Conservation (phyloP, 768 basidiomycete species). For the Mycena albidolilacea region DNA sequence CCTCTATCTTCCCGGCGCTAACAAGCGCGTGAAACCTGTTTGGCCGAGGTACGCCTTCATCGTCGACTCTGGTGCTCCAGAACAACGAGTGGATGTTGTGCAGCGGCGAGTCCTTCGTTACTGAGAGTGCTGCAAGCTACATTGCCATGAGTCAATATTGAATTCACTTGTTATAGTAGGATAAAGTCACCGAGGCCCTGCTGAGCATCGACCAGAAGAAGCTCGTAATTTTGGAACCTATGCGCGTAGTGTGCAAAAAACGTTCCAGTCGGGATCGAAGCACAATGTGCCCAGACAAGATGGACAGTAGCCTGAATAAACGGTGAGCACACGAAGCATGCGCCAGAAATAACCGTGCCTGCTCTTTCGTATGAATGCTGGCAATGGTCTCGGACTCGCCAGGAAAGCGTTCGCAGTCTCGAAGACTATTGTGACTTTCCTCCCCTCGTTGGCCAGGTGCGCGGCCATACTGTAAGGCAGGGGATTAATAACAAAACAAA, state of each 20-base stretch:
- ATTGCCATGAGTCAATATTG: constrained; percentile 1
- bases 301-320: constrained; percentile 57
- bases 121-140: constrained; percentile 43
- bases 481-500: not conserved
- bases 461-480: constrained; percentile 56
- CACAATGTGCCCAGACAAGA: constrained; percentile 64
- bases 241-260: constrained; percentile 72
- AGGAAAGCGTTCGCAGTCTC: constrained; percentile 66
- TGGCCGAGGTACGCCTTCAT: constrained; percentile 57
- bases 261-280: constrained; percentile 70
- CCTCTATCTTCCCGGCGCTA: constrained; percentile 53
- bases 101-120: constrained; percentile 68
- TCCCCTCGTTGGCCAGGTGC: constrained; percentile 63
- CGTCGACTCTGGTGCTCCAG: constrained; percentile 61
- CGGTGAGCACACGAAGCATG: not conserved
- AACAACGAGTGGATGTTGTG: constrained; percentile 57
- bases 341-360: constrained; percentile 52
- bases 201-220: constrained; percentile 63
- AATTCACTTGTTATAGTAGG: not conserved
- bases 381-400: constrained; percentile 62
- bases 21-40: constrained; percentile 58
- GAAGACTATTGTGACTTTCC: constrained; percentile 66
- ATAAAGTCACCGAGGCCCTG: constrained; percentile 54
- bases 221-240: constrained; percentile 67
- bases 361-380: constrained; percentile 72